Conservation (phyloP, 805 yeast genomes). For the Danielia oregonensis region DNA sequence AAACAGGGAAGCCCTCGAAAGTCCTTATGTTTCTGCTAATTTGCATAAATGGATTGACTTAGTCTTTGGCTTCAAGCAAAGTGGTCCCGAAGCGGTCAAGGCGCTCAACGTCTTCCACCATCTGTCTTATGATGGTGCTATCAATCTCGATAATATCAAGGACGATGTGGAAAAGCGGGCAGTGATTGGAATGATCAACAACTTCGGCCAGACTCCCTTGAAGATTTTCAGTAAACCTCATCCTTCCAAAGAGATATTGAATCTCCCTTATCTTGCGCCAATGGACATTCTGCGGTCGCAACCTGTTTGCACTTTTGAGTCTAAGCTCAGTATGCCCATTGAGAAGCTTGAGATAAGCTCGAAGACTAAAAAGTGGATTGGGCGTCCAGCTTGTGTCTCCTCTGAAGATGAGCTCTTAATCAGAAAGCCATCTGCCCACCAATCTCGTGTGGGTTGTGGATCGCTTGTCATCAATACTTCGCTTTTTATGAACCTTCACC, state of each 20-base stretch:
- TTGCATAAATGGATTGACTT: constrained; percentile 84
- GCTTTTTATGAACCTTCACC: constrained; percentile 42
- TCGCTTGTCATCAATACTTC: constrained; percentile 40
- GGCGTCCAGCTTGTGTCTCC: constrained; percentile 39
- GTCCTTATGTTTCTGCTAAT: constrained; percentile 72
- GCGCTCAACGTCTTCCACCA: constrained; percentile 78
- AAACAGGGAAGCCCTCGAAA: constrained; percentile 80
- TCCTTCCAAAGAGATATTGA: constrained; percentile 43
- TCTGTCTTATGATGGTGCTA: constrained; percentile 80
- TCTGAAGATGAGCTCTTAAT: constrained; percentile 36
- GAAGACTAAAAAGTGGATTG: constrained; percentile 47
- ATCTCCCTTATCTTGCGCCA: constrained; percentile 34
- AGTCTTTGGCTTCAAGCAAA: constrained; percentile 77
- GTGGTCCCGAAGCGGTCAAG: constrained; percentile 63
- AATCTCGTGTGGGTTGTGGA: constrained; percentile 20
- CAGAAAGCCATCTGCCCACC: constrained; percentile 23
- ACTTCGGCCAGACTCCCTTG: constrained; percentile 87
- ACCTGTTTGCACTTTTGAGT: constrained; percentile 43
- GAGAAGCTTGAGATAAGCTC: constrained; percentile 43
- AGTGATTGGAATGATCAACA: constrained; percentile 79
- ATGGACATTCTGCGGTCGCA: constrained; percentile 21
- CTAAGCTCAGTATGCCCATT: constrained; percentile 39
- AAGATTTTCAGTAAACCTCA: constrained; percentile 71
- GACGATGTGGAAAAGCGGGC: constrained; percentile 75
- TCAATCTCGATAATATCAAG: constrained; percentile 66